Conservation (phyloP, 306 rosid genomes). For the Dicorynia guianensis region DNA sequence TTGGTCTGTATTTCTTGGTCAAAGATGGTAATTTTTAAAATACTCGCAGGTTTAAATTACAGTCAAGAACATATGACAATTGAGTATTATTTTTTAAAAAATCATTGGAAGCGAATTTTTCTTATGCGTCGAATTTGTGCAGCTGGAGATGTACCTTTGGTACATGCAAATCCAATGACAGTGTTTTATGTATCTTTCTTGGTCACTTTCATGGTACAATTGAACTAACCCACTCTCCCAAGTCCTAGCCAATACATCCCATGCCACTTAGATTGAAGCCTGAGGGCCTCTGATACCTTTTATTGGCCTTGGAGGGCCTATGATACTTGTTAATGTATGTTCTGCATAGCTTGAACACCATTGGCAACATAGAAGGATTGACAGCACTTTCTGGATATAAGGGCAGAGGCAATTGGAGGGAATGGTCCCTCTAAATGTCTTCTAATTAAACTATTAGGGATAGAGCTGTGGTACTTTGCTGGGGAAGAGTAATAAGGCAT, state of each 20-base stretch:
- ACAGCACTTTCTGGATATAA: not conserved
- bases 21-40: not conserved
- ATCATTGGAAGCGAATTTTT: not conserved
- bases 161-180: not conserved
- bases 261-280: not conserved
- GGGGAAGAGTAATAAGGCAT: not conserved
- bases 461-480: not conserved
- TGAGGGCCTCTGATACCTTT: not conserved
- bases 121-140: not conserved
- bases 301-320: not conserved
- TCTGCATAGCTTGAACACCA: not conserved
- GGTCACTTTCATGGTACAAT: not conserved
- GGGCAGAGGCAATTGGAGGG: not conserved
- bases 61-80: not conserved
- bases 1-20: not conserved
- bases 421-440: not conserved
- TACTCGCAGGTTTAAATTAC: conserved; percentile 10
- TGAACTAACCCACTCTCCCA: not conserved
- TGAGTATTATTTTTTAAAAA: not conserved
- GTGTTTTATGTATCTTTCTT: not conserved
- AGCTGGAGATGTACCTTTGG: not conserved
- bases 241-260: not conserved
- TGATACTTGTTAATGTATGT: not conserved
- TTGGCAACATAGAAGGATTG: not conserved
- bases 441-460: not conserved